Conservation (phyloP, 2,329 filamentous ascomycete species). For the Sclerotinia spermophila region DNA sequence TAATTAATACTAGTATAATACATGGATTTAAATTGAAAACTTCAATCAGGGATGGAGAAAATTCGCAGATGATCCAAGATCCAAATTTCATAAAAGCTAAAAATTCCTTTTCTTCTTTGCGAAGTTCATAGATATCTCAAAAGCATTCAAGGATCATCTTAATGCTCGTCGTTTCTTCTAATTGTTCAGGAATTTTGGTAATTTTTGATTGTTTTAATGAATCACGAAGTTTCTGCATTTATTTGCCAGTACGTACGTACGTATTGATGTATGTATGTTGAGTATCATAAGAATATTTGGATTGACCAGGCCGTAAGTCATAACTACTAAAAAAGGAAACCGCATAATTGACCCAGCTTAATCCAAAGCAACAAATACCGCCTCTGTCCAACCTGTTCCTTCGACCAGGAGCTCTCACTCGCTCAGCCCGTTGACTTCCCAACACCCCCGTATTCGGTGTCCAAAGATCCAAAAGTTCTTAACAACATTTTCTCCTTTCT, state of each 20-base stretch:
- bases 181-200: not conserved
- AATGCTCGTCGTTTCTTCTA: not conserved
- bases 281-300: not conserved
- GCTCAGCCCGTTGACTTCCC: not conserved
- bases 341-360: not conserved
- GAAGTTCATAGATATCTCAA: not conserved
- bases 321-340: not conserved
- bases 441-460: conserved; percentile 7
- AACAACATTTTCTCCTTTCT: conserved; percentile 25
- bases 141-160: not conserved
- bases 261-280: not conserved
- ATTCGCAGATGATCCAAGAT: not conserved
- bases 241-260: not conserved
- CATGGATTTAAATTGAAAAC: not conserved
- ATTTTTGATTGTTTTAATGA: not conserved
- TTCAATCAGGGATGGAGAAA: not conserved
- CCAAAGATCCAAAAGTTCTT: conserved; percentile 25
- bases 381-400: not conserved
- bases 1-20: not conserved
- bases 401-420: not conserved
- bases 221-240: not conserved
- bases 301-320: not conserved
- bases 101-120: not conserved
- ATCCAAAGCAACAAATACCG: not conserved
- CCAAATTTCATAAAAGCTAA: not conserved